These are phyloP conservation scores for Melampsora larici-populina DNA, from an alignment of 1,284 basidiomycete species.

Conservation along the genomic window DNA sequence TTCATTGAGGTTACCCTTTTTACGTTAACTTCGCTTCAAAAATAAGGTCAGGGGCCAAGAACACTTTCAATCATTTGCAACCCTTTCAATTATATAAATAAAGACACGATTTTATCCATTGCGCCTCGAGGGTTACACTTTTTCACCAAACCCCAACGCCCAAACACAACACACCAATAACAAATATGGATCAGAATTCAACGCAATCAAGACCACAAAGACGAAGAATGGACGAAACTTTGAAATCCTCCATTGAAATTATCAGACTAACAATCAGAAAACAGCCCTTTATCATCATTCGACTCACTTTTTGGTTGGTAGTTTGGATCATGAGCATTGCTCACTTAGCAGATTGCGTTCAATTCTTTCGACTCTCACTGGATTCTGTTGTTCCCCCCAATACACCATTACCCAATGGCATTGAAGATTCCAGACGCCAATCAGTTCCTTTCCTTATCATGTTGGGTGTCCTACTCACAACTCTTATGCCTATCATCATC, in stretches of 20 bases:
- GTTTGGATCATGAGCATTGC: slow-evolving; percentile 1
- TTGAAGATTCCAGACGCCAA: neutral
- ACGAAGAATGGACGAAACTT: neutral
- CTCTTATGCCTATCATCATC: neutral
- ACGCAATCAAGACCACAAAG: neutral
- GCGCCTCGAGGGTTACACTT: too few relatives aligned
- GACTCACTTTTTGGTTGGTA: neutral
- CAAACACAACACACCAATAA: too few relatives aligned
- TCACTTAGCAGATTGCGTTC: neutral
- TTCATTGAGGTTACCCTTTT: too few relatives aligned
- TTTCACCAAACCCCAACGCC: too few relatives aligned
- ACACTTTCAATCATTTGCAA: too few relatives aligned
- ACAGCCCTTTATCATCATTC: neutral
- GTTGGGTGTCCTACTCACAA: neutral
- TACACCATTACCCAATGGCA: neutral
- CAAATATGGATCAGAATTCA: too few relatives aligned
- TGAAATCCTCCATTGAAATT: neutral
- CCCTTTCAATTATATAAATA: too few relatives aligned
- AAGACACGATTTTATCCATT: too few relatives aligned
- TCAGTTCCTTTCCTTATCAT: neutral
- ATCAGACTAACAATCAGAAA: neutral
- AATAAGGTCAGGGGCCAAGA: too few relatives aligned
- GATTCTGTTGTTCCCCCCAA: neutral
- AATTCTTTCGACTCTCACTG: neutral
- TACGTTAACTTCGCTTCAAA: too few relatives aligned